Percentiles rank a stretch among this genome's conserved stretches.
Conservation (phyloP, 257 asterid species). For the Salvia miltiorrhiza region DNA sequence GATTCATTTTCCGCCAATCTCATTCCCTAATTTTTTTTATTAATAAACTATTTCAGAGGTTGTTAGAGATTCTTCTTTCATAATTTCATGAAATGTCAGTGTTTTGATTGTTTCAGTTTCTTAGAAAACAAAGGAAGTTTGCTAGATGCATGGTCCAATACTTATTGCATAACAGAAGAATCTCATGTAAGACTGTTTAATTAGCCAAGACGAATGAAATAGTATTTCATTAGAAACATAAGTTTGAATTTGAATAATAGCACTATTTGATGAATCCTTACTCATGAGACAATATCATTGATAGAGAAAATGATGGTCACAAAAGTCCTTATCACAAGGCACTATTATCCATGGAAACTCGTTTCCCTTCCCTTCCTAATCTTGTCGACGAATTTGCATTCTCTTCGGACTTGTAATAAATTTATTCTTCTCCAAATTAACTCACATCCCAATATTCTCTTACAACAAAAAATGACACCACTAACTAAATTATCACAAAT, state of each 20-base stretch:
- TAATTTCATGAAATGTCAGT: background rate
- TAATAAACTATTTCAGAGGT: constrained; percentile 2
- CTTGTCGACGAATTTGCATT: background rate
- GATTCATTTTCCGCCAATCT: constrained; percentile 56
- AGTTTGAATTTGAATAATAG: no score
- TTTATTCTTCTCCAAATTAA: background rate
- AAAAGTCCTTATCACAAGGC: background rate
- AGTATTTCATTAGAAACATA: no score
- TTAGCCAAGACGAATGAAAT: no score
- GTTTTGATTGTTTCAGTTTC: background rate
- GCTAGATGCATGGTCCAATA: constrained; percentile 15
- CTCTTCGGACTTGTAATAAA: background rate
- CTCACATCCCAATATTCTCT: background rate
- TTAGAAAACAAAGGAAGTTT: background rate
- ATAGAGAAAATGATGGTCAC: background rate
- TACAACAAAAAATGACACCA: background rate
- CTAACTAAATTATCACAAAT: background rate
- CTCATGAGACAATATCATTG: background rate
- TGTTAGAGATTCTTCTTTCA: background rate
- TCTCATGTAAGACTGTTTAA: background rate
- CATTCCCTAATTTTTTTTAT: constrained; percentile 34
- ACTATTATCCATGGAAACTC: constrained; percentile 3
- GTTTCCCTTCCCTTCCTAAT: background rate
- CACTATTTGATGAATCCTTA: no score
- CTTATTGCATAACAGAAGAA: background rate